A percentile compares a stretch with the other conserved stretches of the same genome.
Conservation (phyloP, 768 basidiomycete species). For the Paxillus rubicundulus region DNA sequence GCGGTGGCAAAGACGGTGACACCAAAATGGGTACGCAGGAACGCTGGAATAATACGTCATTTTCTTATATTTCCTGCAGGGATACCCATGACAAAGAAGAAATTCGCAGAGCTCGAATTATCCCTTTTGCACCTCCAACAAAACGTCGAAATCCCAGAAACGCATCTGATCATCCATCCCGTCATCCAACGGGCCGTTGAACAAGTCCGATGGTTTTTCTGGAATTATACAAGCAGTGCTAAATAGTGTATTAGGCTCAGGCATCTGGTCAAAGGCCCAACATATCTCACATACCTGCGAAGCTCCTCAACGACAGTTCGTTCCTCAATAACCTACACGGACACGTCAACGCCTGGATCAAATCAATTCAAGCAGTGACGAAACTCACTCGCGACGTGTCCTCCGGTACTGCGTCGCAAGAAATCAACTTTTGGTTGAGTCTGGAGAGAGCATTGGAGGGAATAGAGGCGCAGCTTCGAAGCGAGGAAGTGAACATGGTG, state of each 20-base stretch:
- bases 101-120: conserved; percentile 96
- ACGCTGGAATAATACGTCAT: conserved; percentile 2
- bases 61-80: conserved; percentile 37
- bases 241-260: conserved; percentile 37
- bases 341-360: conserved; percentile 98
- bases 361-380: conserved; percentile 94
- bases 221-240: conserved; percentile 30
- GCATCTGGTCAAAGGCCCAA: conserved; percentile 60
- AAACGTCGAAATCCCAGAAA: conserved; percentile 98
- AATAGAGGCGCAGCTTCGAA: conserved; percentile 87
- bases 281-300: conserved; percentile 69
- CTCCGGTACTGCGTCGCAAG: conserved; percentile 95
- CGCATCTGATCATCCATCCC: conserved; percentile 88
- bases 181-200: conserved; percentile 86
- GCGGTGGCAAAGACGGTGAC: conserved; percentile 72
- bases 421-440: conserved; percentile 98
- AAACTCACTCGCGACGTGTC: conserved; percentile 92
- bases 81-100: conserved; percentile 98
- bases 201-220: conserved; percentile 37
- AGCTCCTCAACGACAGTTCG: conserved; percentile 78
- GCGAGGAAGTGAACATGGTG: conserved; percentile 89
- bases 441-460: conserved; percentile 91
- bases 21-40: conserved; percentile 68
- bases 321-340: conserved; percentile 93
- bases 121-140: conserved; percentile 94